Evolutionary conservation across 495 filamentous ascomycete species (phyloP).

Genomic region (Letharia lupina): DNA sequence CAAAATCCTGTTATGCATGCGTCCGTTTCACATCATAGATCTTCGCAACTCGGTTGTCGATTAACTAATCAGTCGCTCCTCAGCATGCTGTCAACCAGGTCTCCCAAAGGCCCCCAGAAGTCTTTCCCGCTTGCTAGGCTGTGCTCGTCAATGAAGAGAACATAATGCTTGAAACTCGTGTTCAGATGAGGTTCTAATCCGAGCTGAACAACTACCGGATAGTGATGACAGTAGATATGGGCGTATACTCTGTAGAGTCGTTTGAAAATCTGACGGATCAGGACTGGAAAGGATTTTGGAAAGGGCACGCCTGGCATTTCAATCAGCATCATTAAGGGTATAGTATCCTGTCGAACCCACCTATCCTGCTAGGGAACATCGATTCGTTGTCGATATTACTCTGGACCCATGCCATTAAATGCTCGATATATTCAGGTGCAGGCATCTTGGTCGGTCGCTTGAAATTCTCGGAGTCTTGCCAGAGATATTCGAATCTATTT

Average conservation of each 20-base stretch:
- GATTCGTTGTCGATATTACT: slow-evolving; percentile 90
- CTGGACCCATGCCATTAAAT: slow-evolving; percentile 94
- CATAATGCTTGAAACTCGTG: slow-evolving; percentile 99
- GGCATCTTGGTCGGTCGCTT: slow-evolving; percentile 97
- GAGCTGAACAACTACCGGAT: slow-evolving; percentile 89
- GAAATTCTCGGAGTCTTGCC: slow-evolving; percentile 91
- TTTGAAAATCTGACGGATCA: slow-evolving; percentile 93
- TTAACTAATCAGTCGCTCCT: slow-evolving; percentile 61
- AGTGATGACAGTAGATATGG: slow-evolving; percentile 99
- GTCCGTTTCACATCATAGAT: not conserved
- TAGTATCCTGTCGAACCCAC: slow-evolving; percentile 36
- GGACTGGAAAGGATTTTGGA: slow-evolving; percentile 79
- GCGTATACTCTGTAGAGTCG: slow-evolving; percentile 97
- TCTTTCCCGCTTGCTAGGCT: slow-evolving; percentile 83
- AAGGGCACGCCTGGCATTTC: slow-evolving; percentile 70
- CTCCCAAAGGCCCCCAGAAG: slow-evolving; percentile 94
- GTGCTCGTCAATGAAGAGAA: slow-evolving; percentile 93
- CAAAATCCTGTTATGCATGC: slow-evolving; percentile 3
- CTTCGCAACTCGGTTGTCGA: not conserved
- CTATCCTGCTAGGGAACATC: slow-evolving; percentile 87
- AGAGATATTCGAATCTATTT: slow-evolving; percentile 88
- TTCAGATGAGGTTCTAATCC: slow-evolving; percentile 96
- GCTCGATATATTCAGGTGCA: slow-evolving; percentile 93
- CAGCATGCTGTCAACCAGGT: slow-evolving; percentile 95
- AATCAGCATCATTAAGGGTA: slow-evolving; percentile 17